Conservation (phyloP, 345 rosid genomes). For the Lepidium sativum region DNA sequence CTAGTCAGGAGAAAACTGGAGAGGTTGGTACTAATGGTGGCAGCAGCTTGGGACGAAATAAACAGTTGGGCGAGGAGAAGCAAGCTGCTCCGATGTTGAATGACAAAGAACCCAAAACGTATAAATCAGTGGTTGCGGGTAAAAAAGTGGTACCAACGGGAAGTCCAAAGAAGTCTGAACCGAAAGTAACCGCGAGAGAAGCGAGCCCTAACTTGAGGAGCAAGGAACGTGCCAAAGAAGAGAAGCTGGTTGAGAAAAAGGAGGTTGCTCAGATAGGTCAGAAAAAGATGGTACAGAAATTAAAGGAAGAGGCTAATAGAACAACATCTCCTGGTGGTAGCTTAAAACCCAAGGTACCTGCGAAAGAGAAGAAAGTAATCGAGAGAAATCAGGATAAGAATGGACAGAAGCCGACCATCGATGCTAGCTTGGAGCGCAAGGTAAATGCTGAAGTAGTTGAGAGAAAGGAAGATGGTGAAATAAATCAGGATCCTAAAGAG, state of each 20-base stretch:
- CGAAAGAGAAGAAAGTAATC: neutral
- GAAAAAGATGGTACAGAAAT: neutral
- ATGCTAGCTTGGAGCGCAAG: slow-evolving; percentile 7
- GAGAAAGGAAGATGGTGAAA: slow-evolving; percentile 1
- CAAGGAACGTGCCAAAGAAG: slow-evolving; percentile 9
- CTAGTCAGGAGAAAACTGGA: neutral
- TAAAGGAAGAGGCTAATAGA: slow-evolving; percentile 3
- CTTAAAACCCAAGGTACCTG: slow-evolving; percentile 1
- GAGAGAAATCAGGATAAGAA: neutral
- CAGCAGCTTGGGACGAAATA: slow-evolving; percentile 7
- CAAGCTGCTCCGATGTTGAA: neutral
- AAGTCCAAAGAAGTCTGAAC: neutral
- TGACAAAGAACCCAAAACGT: slow-evolving; percentile 16
- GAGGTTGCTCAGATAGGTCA: slow-evolving; percentile 1
- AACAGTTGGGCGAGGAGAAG: neutral
- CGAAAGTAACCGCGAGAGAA: slow-evolving; percentile 4
- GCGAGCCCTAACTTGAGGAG: neutral
- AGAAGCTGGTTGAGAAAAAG: slow-evolving; percentile 12
- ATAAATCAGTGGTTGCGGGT: slow-evolving; percentile 28
- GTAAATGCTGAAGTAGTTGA: neutral
- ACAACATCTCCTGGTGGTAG: neutral
- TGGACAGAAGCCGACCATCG: neutral
- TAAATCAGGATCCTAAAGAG: neutral
- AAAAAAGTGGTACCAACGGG: neutral
- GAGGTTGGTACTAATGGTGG: neutral